phyloP scores from a whole-genome alignment of 2,329 filamentous ascomycete species.

The Tolypocladium ophioglossoides region DNA sequence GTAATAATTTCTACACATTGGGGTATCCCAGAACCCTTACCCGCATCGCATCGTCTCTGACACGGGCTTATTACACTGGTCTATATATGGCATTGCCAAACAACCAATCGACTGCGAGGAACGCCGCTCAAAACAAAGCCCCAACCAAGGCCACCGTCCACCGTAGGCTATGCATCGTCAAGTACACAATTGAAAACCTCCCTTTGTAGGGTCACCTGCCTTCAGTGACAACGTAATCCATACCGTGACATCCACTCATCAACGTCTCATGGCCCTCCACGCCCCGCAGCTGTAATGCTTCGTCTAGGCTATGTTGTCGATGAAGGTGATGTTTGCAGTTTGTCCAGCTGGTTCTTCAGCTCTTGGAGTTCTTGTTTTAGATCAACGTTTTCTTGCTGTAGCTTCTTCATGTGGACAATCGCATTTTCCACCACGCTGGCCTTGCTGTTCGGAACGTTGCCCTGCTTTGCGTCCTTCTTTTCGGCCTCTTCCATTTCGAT shows the following conservation, averaged over 20 bases:
- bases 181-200: background rate
- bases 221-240: background rate
- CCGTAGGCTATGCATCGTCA: background rate
- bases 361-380: slow-evolving; percentile 50
- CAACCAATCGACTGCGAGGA: background rate
- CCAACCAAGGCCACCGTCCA: background rate
- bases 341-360: slow-evolving; percentile 20
- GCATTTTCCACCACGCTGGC: slow-evolving; percentile 96
- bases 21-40: background rate
- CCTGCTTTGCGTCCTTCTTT: slow-evolving; percentile 36
- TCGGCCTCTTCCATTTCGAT: slow-evolving; percentile 33
- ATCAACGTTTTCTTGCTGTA: slow-evolving; percentile 63
- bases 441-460: slow-evolving; percentile 66
- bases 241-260: background rate
- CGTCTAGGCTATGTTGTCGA: background rate
- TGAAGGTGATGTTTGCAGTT: slow-evolving; percentile 8
- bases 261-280: background rate
- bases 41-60: background rate
- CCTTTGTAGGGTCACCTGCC: background rate
- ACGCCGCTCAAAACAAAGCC: background rate
- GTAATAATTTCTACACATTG: background rate
- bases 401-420: slow-evolving; percentile 84
- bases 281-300: background rate
- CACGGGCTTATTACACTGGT: background rate
- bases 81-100: background rate